Conservation (phyloP, 2,329 filamentous ascomycete genomes). For the Botryotinia globosa region DNA sequence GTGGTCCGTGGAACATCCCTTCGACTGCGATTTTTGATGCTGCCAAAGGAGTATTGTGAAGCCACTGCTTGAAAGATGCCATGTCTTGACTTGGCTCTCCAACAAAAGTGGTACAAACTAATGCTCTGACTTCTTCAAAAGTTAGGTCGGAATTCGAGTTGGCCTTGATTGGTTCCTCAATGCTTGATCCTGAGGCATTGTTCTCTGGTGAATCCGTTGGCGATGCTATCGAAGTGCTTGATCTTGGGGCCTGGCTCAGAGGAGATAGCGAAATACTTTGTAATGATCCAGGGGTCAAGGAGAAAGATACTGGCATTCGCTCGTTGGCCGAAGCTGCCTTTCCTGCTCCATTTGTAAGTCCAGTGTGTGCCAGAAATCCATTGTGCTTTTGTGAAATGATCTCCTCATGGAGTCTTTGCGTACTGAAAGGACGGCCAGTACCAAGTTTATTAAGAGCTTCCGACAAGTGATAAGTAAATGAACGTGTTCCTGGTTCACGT, state of each 20-base stretch:
- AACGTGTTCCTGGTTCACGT: constrained; percentile 47
- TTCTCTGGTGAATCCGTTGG: constrained; percentile 34
- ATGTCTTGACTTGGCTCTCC: constrained; percentile 64
- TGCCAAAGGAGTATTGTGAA: constrained; percentile 56
- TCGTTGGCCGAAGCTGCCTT: constrained; percentile 38
- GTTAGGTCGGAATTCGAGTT: constrained; percentile 48
- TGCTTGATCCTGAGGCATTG: constrained; percentile 27
- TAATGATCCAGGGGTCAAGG: constrained; percentile 52
- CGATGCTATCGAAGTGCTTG: constrained; percentile 39
- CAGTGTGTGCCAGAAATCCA: constrained; percentile 44
- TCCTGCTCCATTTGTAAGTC: constrained; percentile 47
- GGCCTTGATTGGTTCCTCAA: constrained; percentile 32
- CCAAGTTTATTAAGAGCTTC: constrained; percentile 55
- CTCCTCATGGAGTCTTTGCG: constrained; percentile 57
- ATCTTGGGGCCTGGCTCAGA: constrained; percentile 29
- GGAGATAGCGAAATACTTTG: constrained; percentile 52
- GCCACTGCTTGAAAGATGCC: constrained; percentile 64
- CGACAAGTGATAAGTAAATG: constrained; percentile 57
- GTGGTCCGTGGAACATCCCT: constrained; percentile 65
- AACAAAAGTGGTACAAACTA: constrained; percentile 65
- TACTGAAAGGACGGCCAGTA: constrained; percentile 53
- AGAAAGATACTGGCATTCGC: constrained; percentile 52
- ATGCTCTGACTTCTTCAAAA: constrained; percentile 61
- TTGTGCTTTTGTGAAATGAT: constrained; percentile 40
- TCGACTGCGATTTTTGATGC: constrained; percentile 61